Evolutionary conservation across 345 rosid species (phyloP), one percentile per base, ranked within the genome.

Genomic region (Eutrema heterophyllum): DNA sequence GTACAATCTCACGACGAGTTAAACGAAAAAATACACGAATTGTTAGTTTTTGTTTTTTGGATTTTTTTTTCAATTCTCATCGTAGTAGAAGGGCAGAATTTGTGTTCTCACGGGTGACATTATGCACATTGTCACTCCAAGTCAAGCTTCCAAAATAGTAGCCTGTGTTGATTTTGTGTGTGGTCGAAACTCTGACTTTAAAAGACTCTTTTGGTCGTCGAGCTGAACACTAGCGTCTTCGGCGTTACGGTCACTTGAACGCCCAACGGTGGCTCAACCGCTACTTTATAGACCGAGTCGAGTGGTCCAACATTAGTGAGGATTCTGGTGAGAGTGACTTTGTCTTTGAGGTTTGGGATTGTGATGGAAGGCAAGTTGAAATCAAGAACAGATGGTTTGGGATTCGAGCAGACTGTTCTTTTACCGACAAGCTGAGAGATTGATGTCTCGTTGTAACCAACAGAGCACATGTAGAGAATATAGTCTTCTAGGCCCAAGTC

Each of bases 311-410:
- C 82, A 24, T 86, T 84, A 14, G 78, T 84, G 15, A 86, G 81
- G 0, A 74, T 81, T 75, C 88, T 77, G 3, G 76, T 70, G 48
- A 64, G 71, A 48, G 44, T 46, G 9, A 32, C 62, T 41, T 53
- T 58, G 9, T 57, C 71, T 51, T 51, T 48, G 44, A 54, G 69
- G 11, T 64, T 30, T 39, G 69, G 83, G 44, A 49, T 74, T 12
- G 84, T 46, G 64, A 85, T 77, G 2, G 87, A 80, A 51, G 86
- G 88, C 12, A 80, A 68, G 67, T 86, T 84, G 36, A 86, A 60
- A 24, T 82, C 80, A 1, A 69, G 55, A 26, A 81, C 18, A 0
- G 64, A 65, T 8, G 71, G 70, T 14, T 27, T 66, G 0, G 70
- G 52, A 40, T 49, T 70, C 1, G 83, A 72, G 21, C 87, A 79